Base-by-base conservation (phyloP, 2,329 filamentous ascomycete genomes). In the Neonectria punicea region DNA sequence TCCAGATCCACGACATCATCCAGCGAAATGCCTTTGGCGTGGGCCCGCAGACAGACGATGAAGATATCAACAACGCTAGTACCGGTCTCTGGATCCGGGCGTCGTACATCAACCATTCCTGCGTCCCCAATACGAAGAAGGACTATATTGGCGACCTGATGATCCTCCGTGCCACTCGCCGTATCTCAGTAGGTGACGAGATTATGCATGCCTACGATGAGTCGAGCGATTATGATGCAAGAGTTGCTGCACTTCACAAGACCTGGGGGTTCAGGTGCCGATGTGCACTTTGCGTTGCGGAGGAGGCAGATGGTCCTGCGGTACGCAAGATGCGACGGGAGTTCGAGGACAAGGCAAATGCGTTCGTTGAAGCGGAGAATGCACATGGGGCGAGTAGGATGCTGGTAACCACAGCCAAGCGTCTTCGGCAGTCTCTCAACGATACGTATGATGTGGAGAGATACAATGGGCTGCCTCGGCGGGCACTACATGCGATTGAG, bases 51-150 rank as follows among this genome's bases (percentile, higher is more conserved):
- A 68, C 66, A 0, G 66, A 68, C 1, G 74, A 75, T 2, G 77
- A 77, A 41, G 72, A 71, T 10, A 60, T 74, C 0, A 70, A 70
- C 4, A 79, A 77, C 34, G 69, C 78, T 1, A 80, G 78, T 50
- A 75, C 77, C 0, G 81, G 80, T 2, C 67, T 83, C 28, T 84
- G 80, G 80, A 70, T 76, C 1, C 67, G 74, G 5, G 77, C 80
- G 4, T 78, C 81, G 0, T 81, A 80, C 61, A 78, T 81, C 62
- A 84, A 84, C 51, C 81, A 84, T 63, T 80, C 79, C 0, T 84
- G 81, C 60, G 53, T 76, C 1, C 57, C 76, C 34, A 83, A 82
- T 61, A 63, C 71, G 0, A 73, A 72, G 47, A 79, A 78, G 30
- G 73, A 78, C 2, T 81, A 77, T 51, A 70, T 81, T 6, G 82